Base-by-base conservation (phyloP, 352 stramenopile species). In the Saprolegnia parasitica region DNA sequence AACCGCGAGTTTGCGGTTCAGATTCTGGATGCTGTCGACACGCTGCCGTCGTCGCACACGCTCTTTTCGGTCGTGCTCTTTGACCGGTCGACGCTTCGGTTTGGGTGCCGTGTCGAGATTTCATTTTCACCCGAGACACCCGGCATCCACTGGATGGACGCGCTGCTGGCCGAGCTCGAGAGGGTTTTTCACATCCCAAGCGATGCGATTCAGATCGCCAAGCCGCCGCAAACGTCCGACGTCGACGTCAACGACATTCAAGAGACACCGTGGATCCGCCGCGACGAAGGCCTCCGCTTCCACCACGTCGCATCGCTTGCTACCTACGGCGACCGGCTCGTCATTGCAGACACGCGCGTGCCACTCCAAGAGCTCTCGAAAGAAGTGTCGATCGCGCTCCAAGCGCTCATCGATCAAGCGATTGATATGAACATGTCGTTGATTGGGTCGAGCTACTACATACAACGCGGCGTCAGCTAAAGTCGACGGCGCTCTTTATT, bases 401-500 rank as follows among this genome's bases (percentile, higher is more conserved):
- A 86, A 85, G 54, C 85, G 83, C 64, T 77, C 77, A 23, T 84
- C 73, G 13, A 57, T 71, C 9, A 77, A 23, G 21, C 16, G 15
- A 40, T 4, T n/a, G 40, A 42, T 39, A 35, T 18, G 4, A 39
- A 67, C 4, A 46, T 50, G n/a, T n/a, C 37, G 42, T 35, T 5
- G 29, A 4, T 10, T 10, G 42, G 42, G 11, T 15, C 13, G 15
- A 47, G 32, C 24, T 21, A 35, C 20, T 37, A 67, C 24, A n/a
- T n/a, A n/a, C n/a, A n/a, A n/a, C 9, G 24, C 6, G 29, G n/a
- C 58, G 23, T 79, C 49, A 93, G 54, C 83, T 83, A 1, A 90
- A 89, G 65, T 83, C 91, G 66, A 78, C 85, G 0, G 85, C 83
- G 11, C 72, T 93, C 16, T 83, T 93, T 26, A 94, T 91, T 62